These are phyloP conservation scores for Multifurca ochricompacta DNA, from an alignment of 768 basidiomycete species.

Conservation along the genomic window DNA sequence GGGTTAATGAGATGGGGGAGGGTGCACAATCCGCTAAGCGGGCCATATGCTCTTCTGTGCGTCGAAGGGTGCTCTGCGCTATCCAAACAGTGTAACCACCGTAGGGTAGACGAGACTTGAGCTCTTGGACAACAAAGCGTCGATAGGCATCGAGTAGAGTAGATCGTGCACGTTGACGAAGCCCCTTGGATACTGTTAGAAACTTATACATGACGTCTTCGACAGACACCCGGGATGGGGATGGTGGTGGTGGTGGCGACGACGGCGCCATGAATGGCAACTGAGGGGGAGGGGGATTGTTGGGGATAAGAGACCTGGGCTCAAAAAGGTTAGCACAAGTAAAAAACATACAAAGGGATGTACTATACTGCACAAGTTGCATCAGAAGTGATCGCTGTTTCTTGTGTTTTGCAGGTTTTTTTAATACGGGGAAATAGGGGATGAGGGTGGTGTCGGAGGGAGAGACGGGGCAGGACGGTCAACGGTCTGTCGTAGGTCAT, in stretches of 20 bases:
- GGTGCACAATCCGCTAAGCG: conserved; percentile 19
- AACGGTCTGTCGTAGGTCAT: conserved; percentile 42
- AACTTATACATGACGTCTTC: conserved; percentile 10
- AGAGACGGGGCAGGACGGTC: conserved; percentile 34
- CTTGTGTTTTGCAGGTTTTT: conserved; percentile 46
- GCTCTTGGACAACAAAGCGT: conserved; percentile 48
- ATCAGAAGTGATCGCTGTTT: conserved; percentile 65
- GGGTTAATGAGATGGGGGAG: conserved; percentile 9
- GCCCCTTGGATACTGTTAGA: conserved; percentile 29
- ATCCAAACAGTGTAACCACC: conserved; percentile 49
- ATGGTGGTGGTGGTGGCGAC: conserved; percentile 22
- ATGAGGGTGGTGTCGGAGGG: conserved; percentile 8
- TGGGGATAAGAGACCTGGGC: conserved; percentile 17
- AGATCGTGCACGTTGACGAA: conserved; percentile 58
- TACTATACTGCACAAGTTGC: conserved; percentile 53
- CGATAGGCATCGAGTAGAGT: conserved; percentile 61
- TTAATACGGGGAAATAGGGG: conserved; percentile 24
- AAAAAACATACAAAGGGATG: conserved; percentile 1
- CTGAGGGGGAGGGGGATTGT: background rate
- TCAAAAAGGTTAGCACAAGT: conserved; percentile 2
- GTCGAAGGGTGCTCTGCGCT: conserved; percentile 45
- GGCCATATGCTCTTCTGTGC: conserved; percentile 31
- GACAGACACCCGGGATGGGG: conserved; percentile 10
- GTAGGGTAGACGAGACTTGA: conserved; percentile 29
- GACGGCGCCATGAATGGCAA: conserved; percentile 7